A percentile compares a stretch with the other conserved stretches of the same genome.
Conservation (phyloP, 768 basidiomycete genomes). For the Russula brevipes region DNA sequence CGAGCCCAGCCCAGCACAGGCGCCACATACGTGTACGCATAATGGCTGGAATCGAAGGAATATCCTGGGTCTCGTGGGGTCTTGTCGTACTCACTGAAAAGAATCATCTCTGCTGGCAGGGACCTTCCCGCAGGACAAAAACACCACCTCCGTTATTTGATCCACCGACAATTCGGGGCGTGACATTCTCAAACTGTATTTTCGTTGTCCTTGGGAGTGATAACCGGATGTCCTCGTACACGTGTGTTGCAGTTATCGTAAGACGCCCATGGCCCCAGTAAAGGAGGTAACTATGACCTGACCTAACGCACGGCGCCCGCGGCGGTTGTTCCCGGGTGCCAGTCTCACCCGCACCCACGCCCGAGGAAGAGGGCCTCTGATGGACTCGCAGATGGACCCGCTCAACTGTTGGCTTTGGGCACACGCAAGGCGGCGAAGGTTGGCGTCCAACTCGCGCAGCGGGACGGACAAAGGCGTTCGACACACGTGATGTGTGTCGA, state of each 20-base stretch:
- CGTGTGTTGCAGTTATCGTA: too few species aligned
- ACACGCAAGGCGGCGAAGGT: slow-evolving; percentile 62
- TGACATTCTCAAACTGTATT: slow-evolving; percentile 70
- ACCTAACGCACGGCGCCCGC: slow-evolving; percentile 24
- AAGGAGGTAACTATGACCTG: too few species aligned
- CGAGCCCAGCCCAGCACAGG: too few species aligned
- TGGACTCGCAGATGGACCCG: slow-evolving; percentile 66
- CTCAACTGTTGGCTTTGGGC: slow-evolving; percentile 71
- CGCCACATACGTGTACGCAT: too few species aligned
- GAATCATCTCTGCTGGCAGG: slow-evolving; percentile 24
- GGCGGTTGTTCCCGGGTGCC: slow-evolving; percentile 65
- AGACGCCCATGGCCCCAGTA: too few species aligned
- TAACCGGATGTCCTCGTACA: too few species aligned
- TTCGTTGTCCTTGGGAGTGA: slow-evolving; percentile 74
- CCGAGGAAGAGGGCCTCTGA: slow-evolving; percentile 67
- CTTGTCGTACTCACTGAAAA: not conserved
- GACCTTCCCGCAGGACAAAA: slow-evolving; percentile 43
- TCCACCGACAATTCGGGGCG: slow-evolving; percentile 54
- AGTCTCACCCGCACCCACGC: slow-evolving; percentile 52
- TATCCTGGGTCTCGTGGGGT: too few species aligned
- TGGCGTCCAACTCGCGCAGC: slow-evolving; percentile 80
- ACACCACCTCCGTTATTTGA: slow-evolving; percentile 56
- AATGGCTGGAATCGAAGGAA: too few species aligned
- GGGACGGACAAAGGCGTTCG: slow-evolving; percentile 56
- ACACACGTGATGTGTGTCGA: slow-evolving; percentile 57